Evolutionary conservation across 2,329 filamentous ascomycete species (phyloP), one percentile per base, ranked within the genome.

Genomic region (Aspergillus texensis): DNA sequence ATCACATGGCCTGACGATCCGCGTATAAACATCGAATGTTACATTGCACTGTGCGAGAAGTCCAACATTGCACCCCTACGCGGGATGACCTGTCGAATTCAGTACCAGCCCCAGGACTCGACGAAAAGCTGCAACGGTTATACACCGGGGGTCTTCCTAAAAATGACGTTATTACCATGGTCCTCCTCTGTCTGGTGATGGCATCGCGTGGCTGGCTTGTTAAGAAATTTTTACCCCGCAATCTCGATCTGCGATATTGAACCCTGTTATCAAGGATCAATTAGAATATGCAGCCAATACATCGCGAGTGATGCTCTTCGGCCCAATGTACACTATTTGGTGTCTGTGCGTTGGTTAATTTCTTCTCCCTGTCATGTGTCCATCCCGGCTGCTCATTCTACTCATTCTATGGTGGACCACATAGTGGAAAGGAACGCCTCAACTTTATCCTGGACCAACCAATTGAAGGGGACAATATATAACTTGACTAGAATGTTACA

Each of bases 121-220:
- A 48, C 11, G 9, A 53, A 58, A 58, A 58, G 58, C 57, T 54
- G 57, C 48, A 52, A 12, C 16, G 57, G 46, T 34, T 30, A 50
- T 32, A 26, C n/a, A 26, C 60, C 24, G 50, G 43, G 32, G 21
- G 28, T 6, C 21, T 19, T 21, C 30, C 39, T 43, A 46, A 45
- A 19, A 32, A 41, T 60, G 41, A 43, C 21, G 19, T 3, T 34
- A 28, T n/a, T n/a, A 32, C 41, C 39, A 65, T 62, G 46, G 50
- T 46, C 48, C 43, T 61, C 57, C 54, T 36, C 46, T 61, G 65
- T 67, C 65, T 62, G 65, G 63, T 67, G 67, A 68, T 63, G 24
- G 46, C 21, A 65, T 65, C 65, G 57, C 65, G 67, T 67, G 65
- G 67, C 57, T 67, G 14, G 57, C n/a, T 45, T 45, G 55, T n/a